Conservation (phyloP, 2,329 filamentous ascomycete species). For the Aureobasidium sp. region DNA sequence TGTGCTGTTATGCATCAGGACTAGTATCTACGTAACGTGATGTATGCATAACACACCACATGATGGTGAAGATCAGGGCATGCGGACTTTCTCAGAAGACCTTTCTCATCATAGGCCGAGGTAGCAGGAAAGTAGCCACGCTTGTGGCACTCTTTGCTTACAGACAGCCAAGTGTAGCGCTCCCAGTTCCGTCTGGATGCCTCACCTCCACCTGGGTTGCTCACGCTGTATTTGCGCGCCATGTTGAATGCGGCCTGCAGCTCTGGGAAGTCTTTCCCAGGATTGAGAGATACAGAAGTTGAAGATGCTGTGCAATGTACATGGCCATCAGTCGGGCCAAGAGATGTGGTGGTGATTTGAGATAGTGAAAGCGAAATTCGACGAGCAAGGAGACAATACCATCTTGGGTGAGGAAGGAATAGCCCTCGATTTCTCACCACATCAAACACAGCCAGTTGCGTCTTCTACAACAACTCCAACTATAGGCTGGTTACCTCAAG, state of each 20-base stretch:
- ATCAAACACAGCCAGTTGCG: too few species aligned
- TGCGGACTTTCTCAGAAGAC: not conserved
- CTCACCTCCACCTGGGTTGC: not conserved
- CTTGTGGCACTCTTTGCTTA: constrained; percentile 1
- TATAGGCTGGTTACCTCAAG: too few species aligned
- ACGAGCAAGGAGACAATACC: not conserved
- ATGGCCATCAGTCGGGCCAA: not conserved
- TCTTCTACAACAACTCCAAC: too few species aligned
- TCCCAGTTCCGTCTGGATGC: not conserved
- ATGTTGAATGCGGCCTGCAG: not conserved
- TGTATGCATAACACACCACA: not conserved
- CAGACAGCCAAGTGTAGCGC: not conserved
- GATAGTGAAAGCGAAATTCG: not conserved
- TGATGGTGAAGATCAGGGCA: not conserved
- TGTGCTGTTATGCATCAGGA: not conserved
- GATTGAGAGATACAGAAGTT: not conserved
- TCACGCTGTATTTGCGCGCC: not conserved
- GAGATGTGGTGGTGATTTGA: not conserved
- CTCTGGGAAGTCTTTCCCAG: not conserved
- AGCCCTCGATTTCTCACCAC: too few species aligned
- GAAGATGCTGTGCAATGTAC: not conserved
- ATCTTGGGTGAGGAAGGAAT: not conserved
- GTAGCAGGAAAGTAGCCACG: not conserved
- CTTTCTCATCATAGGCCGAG: not conserved
- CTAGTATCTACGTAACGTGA: not conserved